Base-by-base conservation (phyloP, 2,329 filamentous ascomycete species). In the Coniochaeta pulveracea region DNA sequence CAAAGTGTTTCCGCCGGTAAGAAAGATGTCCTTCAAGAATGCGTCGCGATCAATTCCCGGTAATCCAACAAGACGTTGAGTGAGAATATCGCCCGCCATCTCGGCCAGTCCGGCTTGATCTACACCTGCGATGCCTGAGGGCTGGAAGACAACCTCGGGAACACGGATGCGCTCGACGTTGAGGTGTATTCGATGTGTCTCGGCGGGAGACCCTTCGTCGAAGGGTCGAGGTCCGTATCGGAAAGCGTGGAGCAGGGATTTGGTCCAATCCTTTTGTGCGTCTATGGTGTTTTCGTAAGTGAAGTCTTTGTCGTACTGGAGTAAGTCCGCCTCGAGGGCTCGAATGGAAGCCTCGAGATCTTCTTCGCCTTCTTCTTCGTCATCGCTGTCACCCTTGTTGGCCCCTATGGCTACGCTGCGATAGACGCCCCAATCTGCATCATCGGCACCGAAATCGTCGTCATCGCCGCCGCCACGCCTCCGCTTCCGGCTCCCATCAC, bases 361-460 rank as follows among this genome's bases (percentile, higher is more conserved):
- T 54, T 89, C 84, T 51, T 96, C 89, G 51, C 93, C 88, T 33
- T 93, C 86, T 47, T 89, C 83, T 40, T 95, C 83, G 44, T 95
- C 88, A 40, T 91, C 85, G 49, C 81, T 85, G 35, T 68, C 68
- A 11, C 73, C 72, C 63, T 78, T 50, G 44, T 69, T 69, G 6
- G 82, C 80, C 33, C 85, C 86, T 1, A 83, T 85, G 2, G 85
- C 84, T 37, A 96, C 93, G 25, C 85, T 85, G 34, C 91, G 80
- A 57, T 98, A 98, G 10, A 98, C 85, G 37, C 85, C 85, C 91
- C 91, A 98, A 55, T 98, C 91, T 37, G 93, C 88, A 50, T 98
- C 91, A 54, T 98, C 89, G 32, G 88, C 88, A 36, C 91, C 91
- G 51, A 98, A 98, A 39, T 85, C 86, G 52, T 98, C 91, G 47